phyloP scores from a whole-genome alignment of 495 filamentous ascomycete species.

The Aspergillus steynii region DNA sequence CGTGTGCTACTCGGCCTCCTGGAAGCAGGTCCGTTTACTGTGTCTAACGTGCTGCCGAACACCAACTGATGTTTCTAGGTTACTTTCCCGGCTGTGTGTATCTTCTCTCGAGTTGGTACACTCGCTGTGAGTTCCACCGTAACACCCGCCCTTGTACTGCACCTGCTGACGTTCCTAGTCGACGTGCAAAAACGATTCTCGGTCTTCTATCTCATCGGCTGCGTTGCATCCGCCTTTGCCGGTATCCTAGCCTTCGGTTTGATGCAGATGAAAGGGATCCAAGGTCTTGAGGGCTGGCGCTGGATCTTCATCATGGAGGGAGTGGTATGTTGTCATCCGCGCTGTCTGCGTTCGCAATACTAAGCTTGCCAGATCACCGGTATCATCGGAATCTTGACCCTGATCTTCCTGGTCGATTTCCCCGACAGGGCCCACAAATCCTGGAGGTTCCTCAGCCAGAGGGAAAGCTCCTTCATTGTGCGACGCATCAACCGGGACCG shows the following conservation, averaged over 20 bases:
- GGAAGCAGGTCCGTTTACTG: slow-evolving; percentile 49
- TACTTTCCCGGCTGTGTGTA: slow-evolving; percentile 67
- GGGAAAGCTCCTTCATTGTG: slow-evolving; percentile 56
- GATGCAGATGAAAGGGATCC: slow-evolving; percentile 55
- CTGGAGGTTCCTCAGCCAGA: slow-evolving; percentile 52
- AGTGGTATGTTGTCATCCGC: slow-evolving; percentile 24
- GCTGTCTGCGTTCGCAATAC: neutral
- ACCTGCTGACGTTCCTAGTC: slow-evolving; percentile 5
- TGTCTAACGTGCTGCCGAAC: neutral
- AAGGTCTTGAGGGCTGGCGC: slow-evolving; percentile 57
- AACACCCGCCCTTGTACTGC: neutral
- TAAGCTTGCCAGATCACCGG: slow-evolving; percentile 39
- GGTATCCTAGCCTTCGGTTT: slow-evolving; percentile 67
- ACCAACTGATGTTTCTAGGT: slow-evolving; percentile 17
- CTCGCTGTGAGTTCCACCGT: slow-evolving; percentile 40
- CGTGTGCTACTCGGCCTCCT: slow-evolving; percentile 62
- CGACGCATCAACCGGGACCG: slow-evolving; percentile 60
- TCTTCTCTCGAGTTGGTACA: slow-evolving; percentile 65
- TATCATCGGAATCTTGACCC: slow-evolving; percentile 42
- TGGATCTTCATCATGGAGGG: slow-evolving; percentile 68
- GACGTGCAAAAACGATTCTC: slow-evolving; percentile 56
- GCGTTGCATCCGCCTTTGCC: slow-evolving; percentile 58
- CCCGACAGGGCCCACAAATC: slow-evolving; percentile 53
- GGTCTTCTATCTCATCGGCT: slow-evolving; percentile 64
- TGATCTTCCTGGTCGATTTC: slow-evolving; percentile 59